Evolutionary conservation across 306 rosid genomes (phyloP).

Genomic region (Lathyrus tuberosus): DNA sequence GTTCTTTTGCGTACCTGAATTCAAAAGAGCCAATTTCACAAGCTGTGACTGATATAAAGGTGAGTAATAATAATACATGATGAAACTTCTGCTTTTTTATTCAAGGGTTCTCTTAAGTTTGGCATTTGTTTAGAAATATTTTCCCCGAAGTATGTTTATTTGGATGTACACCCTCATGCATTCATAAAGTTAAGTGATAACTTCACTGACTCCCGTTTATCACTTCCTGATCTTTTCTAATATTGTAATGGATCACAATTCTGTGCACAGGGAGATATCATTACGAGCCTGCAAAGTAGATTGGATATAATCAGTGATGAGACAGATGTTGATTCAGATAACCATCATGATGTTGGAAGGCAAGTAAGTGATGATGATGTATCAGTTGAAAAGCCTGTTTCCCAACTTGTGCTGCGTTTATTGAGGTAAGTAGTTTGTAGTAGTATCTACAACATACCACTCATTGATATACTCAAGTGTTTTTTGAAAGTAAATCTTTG

Average conservation of each 20-base stretch:
- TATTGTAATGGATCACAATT: constrained; percentile 27
- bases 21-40: constrained; percentile 76
- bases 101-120: constrained; percentile 13
- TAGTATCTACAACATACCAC: constrained; percentile 12
- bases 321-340: constrained; percentile 56
- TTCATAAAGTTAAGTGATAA: constrained; percentile 27
- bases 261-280: constrained; percentile 75
- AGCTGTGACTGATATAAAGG: constrained; percentile 82
- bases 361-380: constrained; percentile 50
- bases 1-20: constrained; percentile 85
- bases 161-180: constrained; percentile 24
- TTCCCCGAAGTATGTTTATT: constrained; percentile 18
- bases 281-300: constrained; percentile 82
- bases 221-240: constrained; percentile 23
- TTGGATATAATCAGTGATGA: constrained; percentile 88
- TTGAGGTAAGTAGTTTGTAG: constrained; percentile 51
- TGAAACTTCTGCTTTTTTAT: constrained; percentile 24
- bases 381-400: constrained; percentile 57
- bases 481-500: not conserved
- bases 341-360: constrained; percentile 42
- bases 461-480: constrained; percentile 15
- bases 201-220: constrained; percentile 3
- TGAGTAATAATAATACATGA: constrained; percentile 33
- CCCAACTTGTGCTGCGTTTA: constrained; percentile 53
- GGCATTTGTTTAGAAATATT: constrained; percentile 15